phyloP scores from a whole-genome alignment of 2,329 filamentous ascomycete genomes.

The Pestalotiopsis sp. region DNA sequence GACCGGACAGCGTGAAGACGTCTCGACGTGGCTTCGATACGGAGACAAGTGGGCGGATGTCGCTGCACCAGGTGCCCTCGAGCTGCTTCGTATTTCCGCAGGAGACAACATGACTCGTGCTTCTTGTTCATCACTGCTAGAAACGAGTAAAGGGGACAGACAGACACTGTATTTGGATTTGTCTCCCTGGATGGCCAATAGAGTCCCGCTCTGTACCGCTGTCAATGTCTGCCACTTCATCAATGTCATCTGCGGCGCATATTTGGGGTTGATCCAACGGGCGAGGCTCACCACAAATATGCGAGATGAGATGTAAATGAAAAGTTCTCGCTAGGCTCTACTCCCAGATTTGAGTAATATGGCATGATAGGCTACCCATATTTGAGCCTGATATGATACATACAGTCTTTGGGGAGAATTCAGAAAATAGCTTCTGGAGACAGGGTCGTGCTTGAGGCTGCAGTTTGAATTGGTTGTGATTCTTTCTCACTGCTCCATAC shows the following conservation, averaged over 20 bases:
- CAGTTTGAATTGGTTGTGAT: neutral
- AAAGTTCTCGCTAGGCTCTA: neutral
- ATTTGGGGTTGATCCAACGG: neutral
- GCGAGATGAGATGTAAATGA: neutral
- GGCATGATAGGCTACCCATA: neutral
- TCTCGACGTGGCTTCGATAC: neutral
- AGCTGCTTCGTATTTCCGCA: neutral
- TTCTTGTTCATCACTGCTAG: too few species aligned
- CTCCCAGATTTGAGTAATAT: neutral
- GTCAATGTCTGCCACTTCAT: neutral
- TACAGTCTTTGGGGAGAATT: neutral
- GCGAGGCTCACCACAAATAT: neutral
- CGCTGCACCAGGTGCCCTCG: neutral
- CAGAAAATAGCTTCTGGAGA: neutral
- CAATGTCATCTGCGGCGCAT: neutral
- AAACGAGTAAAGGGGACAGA: too few species aligned
- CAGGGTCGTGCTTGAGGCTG: neutral
- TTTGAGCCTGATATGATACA: neutral
- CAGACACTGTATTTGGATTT: too few species aligned
- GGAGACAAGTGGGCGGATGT: neutral
- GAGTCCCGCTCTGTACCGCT: neutral
- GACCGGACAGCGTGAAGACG: neutral
- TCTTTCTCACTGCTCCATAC: neutral
- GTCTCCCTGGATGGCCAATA: neutral
- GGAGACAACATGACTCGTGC: too few species aligned